Evolutionary conservation across 495 filamentous ascomycete species (phyloP), one percentile per base, ranked within the genome.

Genomic region (Tuber melanosporum): DNA sequence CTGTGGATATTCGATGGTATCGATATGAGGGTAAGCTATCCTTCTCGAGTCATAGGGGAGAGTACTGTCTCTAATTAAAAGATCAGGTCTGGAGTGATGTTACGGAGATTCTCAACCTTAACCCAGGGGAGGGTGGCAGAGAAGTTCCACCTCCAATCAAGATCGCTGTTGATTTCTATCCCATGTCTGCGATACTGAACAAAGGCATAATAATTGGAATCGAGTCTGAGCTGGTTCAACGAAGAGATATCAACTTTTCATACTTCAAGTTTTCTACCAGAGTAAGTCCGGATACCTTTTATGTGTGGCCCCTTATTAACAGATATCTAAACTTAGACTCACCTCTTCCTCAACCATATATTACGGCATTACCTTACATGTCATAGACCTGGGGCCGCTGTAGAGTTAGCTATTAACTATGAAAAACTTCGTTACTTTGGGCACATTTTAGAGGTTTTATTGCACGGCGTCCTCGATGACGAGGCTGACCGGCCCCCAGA

Each of bases 1-100:
- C 86, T 99, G 2, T 99, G 95, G 95, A 89, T 92, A 70, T 98
- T 98, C 85, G 93, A 97, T 82, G 95, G 96, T 36, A 88, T 87
- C 41, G 89, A 92, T 75, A 87, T 98, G 74, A 90, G 71, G 52
- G 81, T 80, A 70, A 20, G 39, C 44, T 57, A 42, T 39, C 39
- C 47, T 41, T 41, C 26, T 70, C 15, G 36, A 41, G n/a, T n/a
- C 20, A 19, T 66, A 7, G 26, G 8, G 57, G 17, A 66, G 57
- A 17, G 4, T 32, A 17, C 17, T 14, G 26, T 6, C 26, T 36
- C 41, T 70, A 39, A 8, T 45, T 44, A 70, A 43, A 43, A 62
- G 14, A 36, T 17, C 84, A 93, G 72, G 90, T 92, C 15, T 99
- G 95, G 95, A 87, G 92, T 26, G 93, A 98, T 83, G 88, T 98